Percentiles rank a stretch among this genome's conserved stretches.
Evolutionary conservation across 306 rosid species (phyloP).

Genomic region (Casuarina equisetifolia): DNA sequence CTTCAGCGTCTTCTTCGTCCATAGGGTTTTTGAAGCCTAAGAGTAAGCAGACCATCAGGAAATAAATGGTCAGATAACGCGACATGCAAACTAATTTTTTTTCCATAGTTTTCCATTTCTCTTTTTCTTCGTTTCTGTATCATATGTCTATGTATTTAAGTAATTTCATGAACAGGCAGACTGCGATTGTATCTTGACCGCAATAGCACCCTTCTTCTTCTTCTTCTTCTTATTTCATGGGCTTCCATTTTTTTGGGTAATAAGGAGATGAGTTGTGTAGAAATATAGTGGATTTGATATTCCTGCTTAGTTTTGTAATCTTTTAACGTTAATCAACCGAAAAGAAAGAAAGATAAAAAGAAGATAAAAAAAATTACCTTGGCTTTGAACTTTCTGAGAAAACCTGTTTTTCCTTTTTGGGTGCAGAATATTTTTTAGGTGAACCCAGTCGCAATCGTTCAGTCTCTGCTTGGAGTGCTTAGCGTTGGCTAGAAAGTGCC

Average conservation of each 20-base stretch:
- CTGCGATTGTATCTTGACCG: not conserved
- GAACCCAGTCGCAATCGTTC: not conserved
- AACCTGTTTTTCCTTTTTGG: too few species aligned
- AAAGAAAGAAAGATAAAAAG: too few species aligned
- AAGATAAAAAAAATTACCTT: too few species aligned
- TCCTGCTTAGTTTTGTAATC: too few species aligned
- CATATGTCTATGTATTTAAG: not conserved
- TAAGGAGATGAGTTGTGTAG: too few species aligned
- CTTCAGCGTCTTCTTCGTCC: slow-evolving; percentile 67
- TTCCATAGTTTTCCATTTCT: not conserved
- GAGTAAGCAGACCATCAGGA: slow-evolving; percentile 21
- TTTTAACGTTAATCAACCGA: too few species aligned
- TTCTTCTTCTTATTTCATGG: not conserved
- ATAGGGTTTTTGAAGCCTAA: slow-evolving; percentile 32
- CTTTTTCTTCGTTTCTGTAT: not conserved
- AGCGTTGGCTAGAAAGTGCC: not conserved
- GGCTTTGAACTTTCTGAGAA: not conserved
- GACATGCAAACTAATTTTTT: slow-evolving; percentile 2
- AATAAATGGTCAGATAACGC: slow-evolving; percentile 17
- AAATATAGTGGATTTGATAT: too few species aligned
- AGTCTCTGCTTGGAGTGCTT: not conserved
- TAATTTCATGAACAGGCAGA: not conserved
- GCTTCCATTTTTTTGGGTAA: too few species aligned
- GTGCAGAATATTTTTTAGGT: too few species aligned
- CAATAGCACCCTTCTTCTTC: not conserved